Evolutionary conservation across 257 asterid species (phyloP), one percentile per base, ranked within the genome.

Genomic region (Solanum boliviense): DNA sequence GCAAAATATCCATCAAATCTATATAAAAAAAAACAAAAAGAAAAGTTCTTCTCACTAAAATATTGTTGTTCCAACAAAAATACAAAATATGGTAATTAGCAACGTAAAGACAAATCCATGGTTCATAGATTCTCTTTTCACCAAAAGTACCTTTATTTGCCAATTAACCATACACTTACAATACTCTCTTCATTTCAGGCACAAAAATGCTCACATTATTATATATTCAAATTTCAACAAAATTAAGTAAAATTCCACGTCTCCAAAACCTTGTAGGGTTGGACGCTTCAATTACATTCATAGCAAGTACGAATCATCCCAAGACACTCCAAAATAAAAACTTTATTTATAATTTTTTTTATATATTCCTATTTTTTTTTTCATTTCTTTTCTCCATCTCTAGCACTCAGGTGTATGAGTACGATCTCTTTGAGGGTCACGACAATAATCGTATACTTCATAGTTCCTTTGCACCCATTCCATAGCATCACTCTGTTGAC

Each of bases 391-490:
- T 68, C 11, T 70, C 23, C 75, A 29, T 70, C 23, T 29, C 93
- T 93, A 92, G 87, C 98, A 96, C 88, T 96, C 98, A 1, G 99
- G 98, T 46, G 98, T 95, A 34, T 87, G 86, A 70, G 95, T 94
- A 88, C 90, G 98, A 91, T 94, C 97, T 91, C 98, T 95, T 86
- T 92, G 95, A 82, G 82, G 7, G 89, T 96, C 98, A 89, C 75
- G 36, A 89, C 98, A 96, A 87, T 96, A 96, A 75, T 96, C 90
- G 88, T 95, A 96, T 1, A 91, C 94, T 95, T 91, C 25, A 79
- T 89, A 92, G 88, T 89, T 92, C 13, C 92, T 93, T 48, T 92
- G 97, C 82, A 92, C 98, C 98, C 96, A 96, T n/a, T 84, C 89
- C 99, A 95, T 84, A 7, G 93, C 94, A 88, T 89, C 86, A 4